Conservation (phyloP, 805 yeast species). For the Saccharomycopsis fibuligera region DNA sequence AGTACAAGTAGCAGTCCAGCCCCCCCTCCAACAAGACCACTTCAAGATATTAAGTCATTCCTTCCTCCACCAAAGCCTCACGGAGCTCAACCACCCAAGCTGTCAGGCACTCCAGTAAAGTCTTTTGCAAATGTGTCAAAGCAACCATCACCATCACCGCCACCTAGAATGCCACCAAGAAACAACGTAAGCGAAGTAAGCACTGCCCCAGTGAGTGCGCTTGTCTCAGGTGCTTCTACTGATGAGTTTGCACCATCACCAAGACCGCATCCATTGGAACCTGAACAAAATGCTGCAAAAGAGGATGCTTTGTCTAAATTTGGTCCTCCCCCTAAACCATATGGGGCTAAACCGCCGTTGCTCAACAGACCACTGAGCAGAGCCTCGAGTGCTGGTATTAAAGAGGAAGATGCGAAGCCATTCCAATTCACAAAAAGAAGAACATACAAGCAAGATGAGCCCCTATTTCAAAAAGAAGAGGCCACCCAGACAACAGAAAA, state of each 20-base stretch:
- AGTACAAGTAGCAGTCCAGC: neutral
- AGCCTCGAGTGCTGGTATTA: neutral
- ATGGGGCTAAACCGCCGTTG: constrained; percentile 6
- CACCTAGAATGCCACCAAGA: no score
- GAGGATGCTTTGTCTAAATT: neutral
- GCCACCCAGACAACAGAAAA: no score
- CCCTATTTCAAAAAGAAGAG: no score
- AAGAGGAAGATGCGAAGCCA: neutral
- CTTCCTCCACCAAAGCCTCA: constrained; percentile 22
- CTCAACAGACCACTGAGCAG: neutral
- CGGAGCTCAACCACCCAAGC: constrained; percentile 6
- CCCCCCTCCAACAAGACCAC: no score
- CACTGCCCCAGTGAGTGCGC: no score
- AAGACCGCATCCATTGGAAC: neutral
- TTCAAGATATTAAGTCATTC: neutral
- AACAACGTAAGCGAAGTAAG: no score
- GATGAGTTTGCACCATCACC: neutral
- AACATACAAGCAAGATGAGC: no score
- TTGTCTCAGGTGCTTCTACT: neutral
- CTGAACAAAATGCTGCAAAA: no score
- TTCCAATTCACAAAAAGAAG: neutral
- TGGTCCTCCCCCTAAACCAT: constrained; percentile 21
- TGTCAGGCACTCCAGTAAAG: no score
- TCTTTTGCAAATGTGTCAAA: no score
- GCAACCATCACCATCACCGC: no score